Conservation (phyloP, 345 rosid species). For the Geranium rotundifolium region DNA sequence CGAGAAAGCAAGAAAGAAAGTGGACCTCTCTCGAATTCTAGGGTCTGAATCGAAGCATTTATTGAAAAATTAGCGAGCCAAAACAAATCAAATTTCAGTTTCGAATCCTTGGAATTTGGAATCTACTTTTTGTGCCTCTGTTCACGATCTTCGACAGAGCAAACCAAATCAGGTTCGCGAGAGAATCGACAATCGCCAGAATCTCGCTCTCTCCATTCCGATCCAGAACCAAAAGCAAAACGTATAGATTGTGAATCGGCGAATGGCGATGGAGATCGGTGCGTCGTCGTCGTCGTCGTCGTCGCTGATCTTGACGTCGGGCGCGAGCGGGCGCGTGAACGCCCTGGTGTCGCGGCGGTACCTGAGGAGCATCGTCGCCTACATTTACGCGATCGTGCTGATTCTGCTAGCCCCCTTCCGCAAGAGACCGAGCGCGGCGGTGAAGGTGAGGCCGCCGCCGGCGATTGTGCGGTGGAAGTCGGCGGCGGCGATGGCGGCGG, state of each 20-base stretch:
- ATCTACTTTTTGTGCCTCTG: background rate
- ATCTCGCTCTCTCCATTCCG: background rate
- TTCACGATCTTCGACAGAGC: background rate
- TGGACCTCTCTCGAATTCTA: background rate
- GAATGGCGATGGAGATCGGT: background rate
- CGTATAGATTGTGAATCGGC: background rate
- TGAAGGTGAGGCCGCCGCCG: slow-evolving; percentile 39
- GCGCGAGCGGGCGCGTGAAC: slow-evolving; percentile 70
- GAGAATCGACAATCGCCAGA: background rate
- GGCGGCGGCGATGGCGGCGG: slow-evolving; percentile 17
- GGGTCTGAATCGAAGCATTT: no score
- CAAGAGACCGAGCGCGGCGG: no score
- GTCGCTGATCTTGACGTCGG: slow-evolving; percentile 54
- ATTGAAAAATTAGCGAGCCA: background rate
- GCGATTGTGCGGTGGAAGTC: slow-evolving; percentile 40
- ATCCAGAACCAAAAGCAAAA: background rate
- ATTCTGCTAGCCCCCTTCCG: slow-evolving; percentile 17
- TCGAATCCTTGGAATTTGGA: background rate
- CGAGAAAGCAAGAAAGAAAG: background rate
- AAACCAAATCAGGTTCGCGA: background rate
- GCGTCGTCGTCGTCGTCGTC: slow-evolving; percentile 18
- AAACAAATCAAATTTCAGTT: background rate
- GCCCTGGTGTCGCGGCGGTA: slow-evolving; percentile 50
- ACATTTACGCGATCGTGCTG: slow-evolving; percentile 37
- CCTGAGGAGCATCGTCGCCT: slow-evolving; percentile 27